A percentile compares a stretch with the other conserved stretches of the same genome.
Conservation (phyloP, 192 early-diverging fungal species). For the Backusella tuberculispora region DNA sequence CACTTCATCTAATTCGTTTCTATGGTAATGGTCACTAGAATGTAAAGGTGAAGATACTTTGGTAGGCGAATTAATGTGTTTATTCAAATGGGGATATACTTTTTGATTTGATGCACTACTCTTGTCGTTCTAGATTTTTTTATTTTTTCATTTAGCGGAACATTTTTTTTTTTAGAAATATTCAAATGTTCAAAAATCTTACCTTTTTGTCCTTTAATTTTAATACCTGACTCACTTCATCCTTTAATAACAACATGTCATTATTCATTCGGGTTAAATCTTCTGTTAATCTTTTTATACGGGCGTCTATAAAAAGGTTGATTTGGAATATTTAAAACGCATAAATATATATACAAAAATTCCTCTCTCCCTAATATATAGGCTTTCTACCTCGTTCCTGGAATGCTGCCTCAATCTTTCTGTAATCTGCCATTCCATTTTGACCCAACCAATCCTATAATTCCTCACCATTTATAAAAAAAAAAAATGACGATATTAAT, state of each 20-base stretch:
- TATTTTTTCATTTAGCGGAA: background rate
- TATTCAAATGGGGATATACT: constrained; percentile 17
- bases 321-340: background rate
- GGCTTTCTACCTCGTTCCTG: constrained; percentile 46
- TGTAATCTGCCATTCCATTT: constrained; percentile 51
- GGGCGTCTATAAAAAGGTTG: constrained; percentile 29
- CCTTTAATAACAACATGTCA: constrained; percentile 47
- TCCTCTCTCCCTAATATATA: background rate
- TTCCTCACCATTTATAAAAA: background rate
- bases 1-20: constrained; percentile 7
- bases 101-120: constrained; percentile 6
- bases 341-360: background rate
- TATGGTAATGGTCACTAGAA: constrained; percentile 8
- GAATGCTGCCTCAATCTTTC: constrained; percentile 52
- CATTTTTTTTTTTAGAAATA: background rate
- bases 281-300: constrained; percentile 44
- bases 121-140: background rate
- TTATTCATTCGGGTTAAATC: constrained; percentile 45
- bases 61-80: constrained; percentile 21
- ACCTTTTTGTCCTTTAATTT: constrained; percentile 55
- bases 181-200: background rate
- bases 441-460: constrained; percentile 47
- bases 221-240: constrained; percentile 46
- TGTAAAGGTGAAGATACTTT: constrained; percentile 14
- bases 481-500: background rate